Evolutionary conservation across 1,284 basidiomycete genomes (phyloP).

Genomic region (Erythrobasidium hasegawianum): DNA sequence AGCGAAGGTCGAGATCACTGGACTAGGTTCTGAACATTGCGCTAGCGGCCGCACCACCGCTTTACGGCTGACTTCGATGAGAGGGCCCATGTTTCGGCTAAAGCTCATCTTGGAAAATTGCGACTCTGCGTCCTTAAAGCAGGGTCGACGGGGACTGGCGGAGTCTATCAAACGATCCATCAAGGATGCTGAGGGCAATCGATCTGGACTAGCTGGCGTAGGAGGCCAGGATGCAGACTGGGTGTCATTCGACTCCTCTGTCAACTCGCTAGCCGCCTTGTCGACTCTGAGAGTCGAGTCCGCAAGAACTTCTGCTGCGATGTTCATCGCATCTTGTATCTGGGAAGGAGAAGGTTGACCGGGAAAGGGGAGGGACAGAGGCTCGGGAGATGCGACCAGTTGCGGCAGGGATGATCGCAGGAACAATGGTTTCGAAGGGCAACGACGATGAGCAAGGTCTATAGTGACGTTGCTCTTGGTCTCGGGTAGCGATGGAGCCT

Average conservation of each 20-base stretch:
- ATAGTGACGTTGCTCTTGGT: too few species aligned
- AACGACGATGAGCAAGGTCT: too few species aligned
- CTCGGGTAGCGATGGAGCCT: too few species aligned
- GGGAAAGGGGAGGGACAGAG: too few species aligned
- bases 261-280: not conserved
- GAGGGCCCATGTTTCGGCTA: not conserved
- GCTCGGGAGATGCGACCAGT: too few species aligned
- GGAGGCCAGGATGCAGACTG: conserved; percentile 4
- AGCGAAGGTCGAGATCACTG: not conserved
- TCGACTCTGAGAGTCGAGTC: not conserved
- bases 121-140: not conserved
- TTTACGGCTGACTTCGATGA: not conserved
- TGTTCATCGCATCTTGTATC: not conserved
- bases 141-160: not conserved
- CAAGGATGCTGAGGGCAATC: conserved; percentile 12
- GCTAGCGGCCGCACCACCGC: conserved; percentile 1
- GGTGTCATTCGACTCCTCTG: too few species aligned
- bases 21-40: conserved; percentile 19
- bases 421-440: too few species aligned
- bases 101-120: not conserved
- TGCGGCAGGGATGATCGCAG: too few species aligned
- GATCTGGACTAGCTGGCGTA: conserved; percentile 4
- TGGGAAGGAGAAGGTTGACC: too few species aligned
- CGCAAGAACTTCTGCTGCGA: not conserved
- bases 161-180: conserved; percentile 3